Conservation (phyloP, 2,329 filamentous ascomycete genomes). For the Stylonectria norvegica region DNA sequence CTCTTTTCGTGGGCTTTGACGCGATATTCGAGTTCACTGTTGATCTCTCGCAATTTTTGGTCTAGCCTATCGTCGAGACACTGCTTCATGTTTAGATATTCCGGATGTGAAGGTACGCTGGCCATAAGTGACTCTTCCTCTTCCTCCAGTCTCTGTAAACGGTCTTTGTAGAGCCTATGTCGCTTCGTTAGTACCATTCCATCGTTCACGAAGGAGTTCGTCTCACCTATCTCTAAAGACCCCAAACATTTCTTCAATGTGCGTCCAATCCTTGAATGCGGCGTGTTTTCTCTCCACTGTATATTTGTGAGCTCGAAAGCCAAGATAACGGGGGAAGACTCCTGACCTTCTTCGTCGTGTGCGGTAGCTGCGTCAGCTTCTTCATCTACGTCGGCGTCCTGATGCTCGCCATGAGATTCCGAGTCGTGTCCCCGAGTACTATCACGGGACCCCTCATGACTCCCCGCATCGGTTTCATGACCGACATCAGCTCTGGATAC, state of each 20-base stretch:
- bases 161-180: conserved; percentile 80
- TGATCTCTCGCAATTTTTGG: conserved; percentile 73
- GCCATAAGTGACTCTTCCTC: conserved; percentile 61
- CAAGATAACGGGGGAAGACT: conserved; percentile 2
- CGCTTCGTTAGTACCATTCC: conserved; percentile 18
- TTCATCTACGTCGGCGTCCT: conserved; percentile 55
- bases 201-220: background rate
- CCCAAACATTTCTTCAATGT: conserved; percentile 85
- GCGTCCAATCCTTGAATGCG: conserved; percentile 74
- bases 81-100: conserved; percentile 85
- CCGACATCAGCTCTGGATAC: conserved; percentile 27
- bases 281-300: conserved; percentile 73
- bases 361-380: conserved; percentile 56
- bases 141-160: conserved; percentile 74
- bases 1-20: conserved; percentile 69
- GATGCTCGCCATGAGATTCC: conserved; percentile 50
- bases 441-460: conserved; percentile 32
- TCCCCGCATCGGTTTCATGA: conserved; percentile 32
- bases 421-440: conserved; percentile 39
- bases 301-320: conserved; percentile 18
- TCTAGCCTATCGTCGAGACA: conserved; percentile 79
- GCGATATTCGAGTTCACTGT: conserved; percentile 70
- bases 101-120: conserved; percentile 73
- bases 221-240: conserved; percentile 74
- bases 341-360: conserved; percentile 62